Evolutionary conservation across 2,329 filamentous ascomycete species (phyloP).

Genomic region (Botryotinia globosa): DNA sequence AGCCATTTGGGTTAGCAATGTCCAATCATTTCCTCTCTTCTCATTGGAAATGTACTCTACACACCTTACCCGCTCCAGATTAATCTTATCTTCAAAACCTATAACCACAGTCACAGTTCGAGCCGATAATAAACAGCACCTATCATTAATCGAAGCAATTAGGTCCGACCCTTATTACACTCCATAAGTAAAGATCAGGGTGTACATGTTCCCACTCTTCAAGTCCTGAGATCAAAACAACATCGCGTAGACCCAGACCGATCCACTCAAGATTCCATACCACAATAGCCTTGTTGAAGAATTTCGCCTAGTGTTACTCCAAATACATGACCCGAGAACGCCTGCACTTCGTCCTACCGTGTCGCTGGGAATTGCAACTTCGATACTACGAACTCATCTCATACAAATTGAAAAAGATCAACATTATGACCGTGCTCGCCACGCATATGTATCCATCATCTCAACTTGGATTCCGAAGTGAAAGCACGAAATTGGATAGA

Average conservation of each 20-base stretch:
- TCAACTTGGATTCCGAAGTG: not conserved
- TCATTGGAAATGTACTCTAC: not conserved
- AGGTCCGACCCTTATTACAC: not conserved
- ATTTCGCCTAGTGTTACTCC: not conserved
- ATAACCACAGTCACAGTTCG: not conserved
- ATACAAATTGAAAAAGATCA: not conserved
- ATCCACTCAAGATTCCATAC: not conserved
- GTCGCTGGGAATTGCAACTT: not conserved
- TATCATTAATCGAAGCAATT: not conserved
- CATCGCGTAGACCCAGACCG: not conserved
- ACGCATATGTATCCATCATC: not conserved
- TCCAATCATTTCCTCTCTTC: not conserved
- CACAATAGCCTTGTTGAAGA: not conserved
- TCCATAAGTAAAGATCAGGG: not conserved
- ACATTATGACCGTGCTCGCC: not conserved
- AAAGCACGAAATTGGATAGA: not conserved
- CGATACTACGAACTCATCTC: too few species aligned
- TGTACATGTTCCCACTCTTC: not conserved
- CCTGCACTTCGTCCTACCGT: not conserved
- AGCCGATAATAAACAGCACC: not conserved
- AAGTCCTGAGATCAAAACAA: not conserved
- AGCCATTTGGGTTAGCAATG: not conserved
- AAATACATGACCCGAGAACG: not conserved
- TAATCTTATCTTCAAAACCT: not conserved
- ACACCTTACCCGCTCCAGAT: not conserved